These are phyloP conservation scores for Fonsecaea erecta DNA, from an alignment of 2,329 filamentous ascomycete species.

Conservation along the genomic window DNA sequence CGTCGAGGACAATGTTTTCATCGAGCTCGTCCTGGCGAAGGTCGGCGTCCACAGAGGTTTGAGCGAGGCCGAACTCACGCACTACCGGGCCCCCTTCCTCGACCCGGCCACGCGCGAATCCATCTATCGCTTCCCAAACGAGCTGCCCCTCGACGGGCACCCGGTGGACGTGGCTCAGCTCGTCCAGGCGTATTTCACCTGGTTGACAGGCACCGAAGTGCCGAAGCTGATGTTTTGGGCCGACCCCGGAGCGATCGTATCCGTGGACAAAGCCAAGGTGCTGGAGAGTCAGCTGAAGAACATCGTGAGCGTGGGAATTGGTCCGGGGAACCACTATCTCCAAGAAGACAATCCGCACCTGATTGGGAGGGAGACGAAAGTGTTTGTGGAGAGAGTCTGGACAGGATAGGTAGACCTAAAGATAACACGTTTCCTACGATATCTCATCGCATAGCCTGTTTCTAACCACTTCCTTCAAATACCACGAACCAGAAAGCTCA, in stretches of 20 bases:
- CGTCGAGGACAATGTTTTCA: slow-evolving; percentile 1
- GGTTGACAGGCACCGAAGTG: neutral
- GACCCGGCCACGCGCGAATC: neutral
- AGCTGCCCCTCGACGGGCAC: slow-evolving; percentile 1
- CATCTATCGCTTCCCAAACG: slow-evolving; percentile 8
- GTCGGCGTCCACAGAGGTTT: neutral
- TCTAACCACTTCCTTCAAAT: too few relatives aligned
- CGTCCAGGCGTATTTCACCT: slow-evolving; percentile 2
- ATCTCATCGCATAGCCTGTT: too few relatives aligned
- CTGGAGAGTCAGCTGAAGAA: neutral
- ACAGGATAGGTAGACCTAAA: too few relatives aligned
- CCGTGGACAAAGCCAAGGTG: neutral
- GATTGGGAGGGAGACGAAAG: slow-evolving; percentile 10
- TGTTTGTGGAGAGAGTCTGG: slow-evolving; percentile 3
- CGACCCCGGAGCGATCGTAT: neutral
- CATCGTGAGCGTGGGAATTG: neutral
- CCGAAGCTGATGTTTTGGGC: slow-evolving; percentile 4
- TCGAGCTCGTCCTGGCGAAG: neutral
- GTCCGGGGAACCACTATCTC: neutral
- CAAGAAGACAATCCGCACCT: slow-evolving; percentile 12
- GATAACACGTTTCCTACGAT: too few relatives aligned
- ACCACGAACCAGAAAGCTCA: too few relatives aligned
- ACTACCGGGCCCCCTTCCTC: slow-evolving; percentile 2
- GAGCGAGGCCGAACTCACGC: neutral
- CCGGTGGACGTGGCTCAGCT: slow-evolving; percentile 2